These are phyloP conservation scores for Macrolepiota dolichaula DNA, from an alignment of 768 basidiomycete genomes.

Conservation along the genomic window DNA sequence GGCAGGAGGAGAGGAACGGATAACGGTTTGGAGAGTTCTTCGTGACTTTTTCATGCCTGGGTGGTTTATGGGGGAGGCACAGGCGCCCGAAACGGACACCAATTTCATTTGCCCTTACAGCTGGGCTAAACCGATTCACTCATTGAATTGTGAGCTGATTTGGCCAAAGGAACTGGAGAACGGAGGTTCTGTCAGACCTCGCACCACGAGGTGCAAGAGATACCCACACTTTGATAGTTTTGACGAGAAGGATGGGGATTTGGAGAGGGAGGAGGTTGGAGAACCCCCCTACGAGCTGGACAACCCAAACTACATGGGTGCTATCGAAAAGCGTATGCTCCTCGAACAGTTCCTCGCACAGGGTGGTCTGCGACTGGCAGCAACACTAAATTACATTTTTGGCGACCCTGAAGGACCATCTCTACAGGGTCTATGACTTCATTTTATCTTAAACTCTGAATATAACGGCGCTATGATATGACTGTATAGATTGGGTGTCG, in stretches of 20 bases:
- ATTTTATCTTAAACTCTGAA: too few species aligned
- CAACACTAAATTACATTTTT: slow-evolving; percentile 75
- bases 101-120: slow-evolving; percentile 65
- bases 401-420: slow-evolving; percentile 10
- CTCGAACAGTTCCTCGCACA: slow-evolving; percentile 82
- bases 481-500: too few species aligned
- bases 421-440: too few species aligned
- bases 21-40: not conserved
- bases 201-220: not conserved
- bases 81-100: slow-evolving; percentile 23
- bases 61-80: slow-evolving; percentile 12
- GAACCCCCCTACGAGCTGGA: slow-evolving; percentile 54
- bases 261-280: not conserved
- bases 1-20: not conserved
- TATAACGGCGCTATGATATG: too few species aligned
- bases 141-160: slow-evolving; percentile 77
- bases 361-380: slow-evolving; percentile 82
- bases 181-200: slow-evolving; percentile 10
- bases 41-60: slow-evolving; percentile 10
- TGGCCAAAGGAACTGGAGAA: slow-evolving; percentile 72
- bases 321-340: slow-evolving; percentile 61
- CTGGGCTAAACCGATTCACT: slow-evolving; percentile 73
- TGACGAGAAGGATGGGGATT: not conserved
- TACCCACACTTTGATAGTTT: not conserved
- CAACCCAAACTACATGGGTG: slow-evolving; percentile 75